These are phyloP conservation scores for Acer yangbiense DNA, from an alignment of 345 rosid species.

Conservation along the genomic window DNA sequence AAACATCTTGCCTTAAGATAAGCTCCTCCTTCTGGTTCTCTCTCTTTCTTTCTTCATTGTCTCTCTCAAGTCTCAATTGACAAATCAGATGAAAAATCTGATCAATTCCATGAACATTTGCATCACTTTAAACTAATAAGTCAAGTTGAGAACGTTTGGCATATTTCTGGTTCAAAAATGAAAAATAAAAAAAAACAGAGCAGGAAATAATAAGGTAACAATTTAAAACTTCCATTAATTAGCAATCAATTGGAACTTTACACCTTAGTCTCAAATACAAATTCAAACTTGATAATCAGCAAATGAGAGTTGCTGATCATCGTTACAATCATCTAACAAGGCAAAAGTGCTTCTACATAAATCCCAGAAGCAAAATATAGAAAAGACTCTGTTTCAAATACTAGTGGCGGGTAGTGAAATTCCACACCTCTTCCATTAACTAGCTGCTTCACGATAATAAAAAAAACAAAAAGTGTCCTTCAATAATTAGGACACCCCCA, in stretches of 20 bases:
- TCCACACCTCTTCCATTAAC: slow-evolving; percentile 54
- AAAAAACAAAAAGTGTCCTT: slow-evolving; percentile 8
- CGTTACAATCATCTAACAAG: slow-evolving; percentile 8
- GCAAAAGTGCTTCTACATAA: slow-evolving; percentile 5
- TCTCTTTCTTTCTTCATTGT: neutral
- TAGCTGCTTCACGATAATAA: slow-evolving; percentile 6
- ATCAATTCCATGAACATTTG: no score
- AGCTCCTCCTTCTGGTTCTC: neutral
- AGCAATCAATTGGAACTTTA: slow-evolving; percentile 8
- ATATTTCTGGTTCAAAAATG: neutral
- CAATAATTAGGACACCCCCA: slow-evolving; percentile 2
- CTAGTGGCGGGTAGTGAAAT: slow-evolving; percentile 49
- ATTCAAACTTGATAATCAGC: slow-evolving; percentile 5
- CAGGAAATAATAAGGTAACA: neutral
- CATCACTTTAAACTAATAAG: neutral
- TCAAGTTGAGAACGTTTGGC: neutral
- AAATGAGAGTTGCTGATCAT: slow-evolving; percentile 18
- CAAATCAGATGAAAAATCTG: neutral
- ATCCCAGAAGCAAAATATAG: neutral
- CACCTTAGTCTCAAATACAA: slow-evolving; percentile 12
- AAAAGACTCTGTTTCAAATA: neutral
- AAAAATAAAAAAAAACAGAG: no score
- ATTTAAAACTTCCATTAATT: neutral
- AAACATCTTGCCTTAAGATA: no score
- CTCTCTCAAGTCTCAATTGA: neutral